phyloP scores from a whole-genome alignment of 345 rosid species.

The Eucalyptus pauciflora region DNA sequence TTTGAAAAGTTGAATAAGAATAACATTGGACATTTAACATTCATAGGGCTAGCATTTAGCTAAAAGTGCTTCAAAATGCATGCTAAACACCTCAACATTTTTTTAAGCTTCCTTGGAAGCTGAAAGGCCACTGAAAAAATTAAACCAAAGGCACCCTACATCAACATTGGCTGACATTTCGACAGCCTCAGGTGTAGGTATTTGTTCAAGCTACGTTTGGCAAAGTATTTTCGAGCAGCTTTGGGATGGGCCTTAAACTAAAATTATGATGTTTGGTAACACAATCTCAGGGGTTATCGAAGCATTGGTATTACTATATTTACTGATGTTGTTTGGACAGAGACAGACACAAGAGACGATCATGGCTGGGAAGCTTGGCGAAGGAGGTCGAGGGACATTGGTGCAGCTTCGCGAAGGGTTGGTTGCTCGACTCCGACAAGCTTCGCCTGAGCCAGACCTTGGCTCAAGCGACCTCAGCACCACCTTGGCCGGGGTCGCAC shows the following conservation, averaged over 20 bases:
- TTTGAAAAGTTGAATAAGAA: no score
- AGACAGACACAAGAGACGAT: background rate
- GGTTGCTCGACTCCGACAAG: background rate
- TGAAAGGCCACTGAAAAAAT: no score
- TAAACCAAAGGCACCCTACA: background rate
- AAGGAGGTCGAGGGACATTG: background rate
- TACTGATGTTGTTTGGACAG: background rate
- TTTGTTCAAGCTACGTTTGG: background rate
- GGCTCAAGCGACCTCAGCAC: background rate
- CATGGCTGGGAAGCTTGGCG: background rate
- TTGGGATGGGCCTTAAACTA: background rate
- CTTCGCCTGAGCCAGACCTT: background rate
- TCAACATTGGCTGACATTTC: background rate
- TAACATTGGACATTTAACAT: no score
- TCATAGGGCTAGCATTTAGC: fast-evolving
- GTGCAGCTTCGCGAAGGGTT: background rate
- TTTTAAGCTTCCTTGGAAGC: no score
- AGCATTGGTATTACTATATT: background rate
- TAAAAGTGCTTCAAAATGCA: no score
- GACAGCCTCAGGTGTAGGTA: background rate
- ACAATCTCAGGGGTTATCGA: fast-evolving
- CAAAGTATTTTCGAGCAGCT: background rate
- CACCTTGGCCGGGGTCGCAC: background rate
- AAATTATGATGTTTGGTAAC: background rate
- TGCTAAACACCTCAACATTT: no score